These are phyloP conservation scores for Kondoa malvinella DNA, from an alignment of 768 basidiomycete genomes.

Conservation along the genomic window DNA sequence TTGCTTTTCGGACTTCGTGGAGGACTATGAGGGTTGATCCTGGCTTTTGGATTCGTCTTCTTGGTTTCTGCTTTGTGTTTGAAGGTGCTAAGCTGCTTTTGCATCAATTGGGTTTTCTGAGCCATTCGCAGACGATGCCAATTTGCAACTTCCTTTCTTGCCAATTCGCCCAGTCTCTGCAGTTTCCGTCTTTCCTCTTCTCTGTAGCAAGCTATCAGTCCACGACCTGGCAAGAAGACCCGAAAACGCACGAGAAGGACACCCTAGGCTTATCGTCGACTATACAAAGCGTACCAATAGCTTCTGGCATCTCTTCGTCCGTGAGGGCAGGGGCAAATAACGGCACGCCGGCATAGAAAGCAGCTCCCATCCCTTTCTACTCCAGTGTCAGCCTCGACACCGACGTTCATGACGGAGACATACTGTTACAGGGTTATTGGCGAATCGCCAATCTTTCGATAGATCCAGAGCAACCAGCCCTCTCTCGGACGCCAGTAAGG, in stretches of 20 bases:
- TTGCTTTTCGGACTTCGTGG: too few species aligned
- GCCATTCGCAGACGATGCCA: slow-evolving; percentile 21
- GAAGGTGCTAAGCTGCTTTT: slow-evolving; percentile 4
- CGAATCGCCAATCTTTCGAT: slow-evolving; percentile 22
- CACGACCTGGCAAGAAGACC: background rate
- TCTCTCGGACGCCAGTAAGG: slow-evolving; percentile 21
- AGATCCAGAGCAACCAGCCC: slow-evolving; percentile 23
- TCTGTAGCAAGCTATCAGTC: background rate
- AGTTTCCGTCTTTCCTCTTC: slow-evolving; percentile 12
- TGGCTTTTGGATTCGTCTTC: background rate
- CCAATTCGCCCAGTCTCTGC: slow-evolving; percentile 21
- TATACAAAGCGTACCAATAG: slow-evolving; percentile 25
- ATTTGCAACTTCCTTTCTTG: slow-evolving; percentile 22
- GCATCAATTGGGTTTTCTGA: slow-evolving; percentile 18
- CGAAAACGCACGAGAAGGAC: slow-evolving; percentile 21
- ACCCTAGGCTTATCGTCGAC: slow-evolving; percentile 22
- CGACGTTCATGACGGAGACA: too few species aligned
- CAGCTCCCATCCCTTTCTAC: background rate
- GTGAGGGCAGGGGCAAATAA: slow-evolving; percentile 18
- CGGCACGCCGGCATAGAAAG: slow-evolving; percentile 23
- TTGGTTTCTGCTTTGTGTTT: background rate
- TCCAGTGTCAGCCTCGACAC: too few species aligned
- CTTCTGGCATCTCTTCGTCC: slow-evolving; percentile 16
- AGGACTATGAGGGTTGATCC: background rate
- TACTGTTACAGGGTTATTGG: background rate